Conservation (phyloP, 1,284 basidiomycete species). For the Ceratobasidium sp. region DNA sequence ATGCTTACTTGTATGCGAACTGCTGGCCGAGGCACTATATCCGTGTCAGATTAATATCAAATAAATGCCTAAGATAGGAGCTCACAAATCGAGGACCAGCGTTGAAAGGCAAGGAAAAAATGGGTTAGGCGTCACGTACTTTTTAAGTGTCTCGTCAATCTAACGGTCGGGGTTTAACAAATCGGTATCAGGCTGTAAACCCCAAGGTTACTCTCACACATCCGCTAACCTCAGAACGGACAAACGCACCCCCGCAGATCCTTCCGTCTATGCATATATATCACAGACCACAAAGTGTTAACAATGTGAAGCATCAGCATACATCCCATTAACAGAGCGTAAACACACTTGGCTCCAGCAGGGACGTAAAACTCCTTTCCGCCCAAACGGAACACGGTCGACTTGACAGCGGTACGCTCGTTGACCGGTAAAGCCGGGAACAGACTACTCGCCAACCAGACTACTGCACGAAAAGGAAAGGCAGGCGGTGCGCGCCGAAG, state of each 20-base stretch:
- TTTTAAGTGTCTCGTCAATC: conserved; percentile 64
- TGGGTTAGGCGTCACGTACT: conserved; percentile 65
- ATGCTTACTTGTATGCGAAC: conserved; percentile 49
- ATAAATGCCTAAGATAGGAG: no score
- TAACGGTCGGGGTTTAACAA: conserved; percentile 71
- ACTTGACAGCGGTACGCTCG: conserved; percentile 33
- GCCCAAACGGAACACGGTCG: conserved; percentile 46
- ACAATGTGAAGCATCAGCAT: conserved; percentile 38
- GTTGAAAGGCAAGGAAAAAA: conserved; percentile 71
- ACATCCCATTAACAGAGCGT: background rate
- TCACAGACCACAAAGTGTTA: conserved; percentile 49
- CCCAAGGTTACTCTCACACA: conserved; percentile 50
- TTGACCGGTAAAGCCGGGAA: conserved; percentile 63
- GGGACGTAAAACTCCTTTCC: conserved; percentile 54
- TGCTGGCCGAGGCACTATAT: conserved; percentile 65
- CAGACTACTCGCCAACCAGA: conserved; percentile 52
- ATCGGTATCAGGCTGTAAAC: conserved; percentile 57
- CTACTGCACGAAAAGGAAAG: no score
- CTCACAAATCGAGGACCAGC: conserved; percentile 62
- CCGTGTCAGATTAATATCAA: no score
- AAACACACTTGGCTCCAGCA: conserved; percentile 43
- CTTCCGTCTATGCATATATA: conserved; percentile 48
- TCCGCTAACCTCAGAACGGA: conserved; percentile 43
- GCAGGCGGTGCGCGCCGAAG: conserved; percentile 36
- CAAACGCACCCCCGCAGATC: conserved; percentile 51